Conservation (phyloP, 2,329 filamentous ascomycete species). For the Epichloe gansuensis region DNA sequence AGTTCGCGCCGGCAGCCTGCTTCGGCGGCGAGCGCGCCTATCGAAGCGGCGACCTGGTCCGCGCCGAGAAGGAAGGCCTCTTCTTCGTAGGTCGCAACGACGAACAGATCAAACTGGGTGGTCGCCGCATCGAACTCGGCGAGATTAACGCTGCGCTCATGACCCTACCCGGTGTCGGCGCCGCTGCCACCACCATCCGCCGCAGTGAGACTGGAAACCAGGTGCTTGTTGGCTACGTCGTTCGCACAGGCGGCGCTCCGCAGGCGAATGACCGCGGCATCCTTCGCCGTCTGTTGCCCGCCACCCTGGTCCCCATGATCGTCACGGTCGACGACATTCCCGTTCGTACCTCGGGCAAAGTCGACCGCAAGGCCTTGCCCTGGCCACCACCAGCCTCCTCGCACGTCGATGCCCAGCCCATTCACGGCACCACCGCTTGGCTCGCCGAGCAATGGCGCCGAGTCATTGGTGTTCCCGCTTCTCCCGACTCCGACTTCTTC, state of each 20-base stretch:
- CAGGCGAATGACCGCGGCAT: slow-evolving; percentile 1
- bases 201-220: slow-evolving; percentile 11
- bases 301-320: slow-evolving; percentile 11
- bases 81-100: slow-evolving; percentile 16
- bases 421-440: slow-evolving; percentile 9
- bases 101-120: slow-evolving; percentile 17
- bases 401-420: slow-evolving; percentile 2
- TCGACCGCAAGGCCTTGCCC: slow-evolving; percentile 11
- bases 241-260: not conserved
- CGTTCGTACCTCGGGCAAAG: slow-evolving; percentile 12
- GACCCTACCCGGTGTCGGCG: slow-evolving; percentile 10
- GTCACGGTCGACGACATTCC: slow-evolving; percentile 10
- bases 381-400: slow-evolving; percentile 7
- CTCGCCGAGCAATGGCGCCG: slow-evolving; percentile 11
- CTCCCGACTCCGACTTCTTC: slow-evolving; percentile 10
- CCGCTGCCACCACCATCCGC: slow-evolving; percentile 9
- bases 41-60: slow-evolving; percentile 14
- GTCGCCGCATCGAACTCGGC: slow-evolving; percentile 16
- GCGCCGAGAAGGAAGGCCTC: slow-evolving; percentile 11
- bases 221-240: slow-evolving; percentile 12
- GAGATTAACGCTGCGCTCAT: slow-evolving; percentile 15
- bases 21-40: slow-evolving; percentile 13
- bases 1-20: slow-evolving; percentile 10
- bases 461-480: slow-evolving; percentile 8
- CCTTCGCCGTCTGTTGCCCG: slow-evolving; percentile 8